These are phyloP conservation scores for Taxawa tesnikishii DNA, from an alignment of 2,329 filamentous ascomycete species.

Conservation along the genomic window DNA sequence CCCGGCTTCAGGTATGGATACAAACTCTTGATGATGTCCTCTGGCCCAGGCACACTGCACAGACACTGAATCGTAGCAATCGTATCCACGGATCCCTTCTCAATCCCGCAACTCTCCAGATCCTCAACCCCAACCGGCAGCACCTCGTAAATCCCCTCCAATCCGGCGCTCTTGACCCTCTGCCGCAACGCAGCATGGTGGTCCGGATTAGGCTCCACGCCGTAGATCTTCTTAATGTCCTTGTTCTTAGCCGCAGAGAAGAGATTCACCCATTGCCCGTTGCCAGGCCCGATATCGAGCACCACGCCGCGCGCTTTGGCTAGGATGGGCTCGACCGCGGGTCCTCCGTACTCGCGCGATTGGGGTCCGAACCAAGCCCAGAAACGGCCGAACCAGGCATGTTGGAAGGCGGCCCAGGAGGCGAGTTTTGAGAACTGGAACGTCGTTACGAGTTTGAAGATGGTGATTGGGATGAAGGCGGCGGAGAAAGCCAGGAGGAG, in stretches of 20 bases:
- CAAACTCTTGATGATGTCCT: slow-evolving; percentile 41
- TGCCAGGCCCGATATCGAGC: slow-evolving; percentile 51
- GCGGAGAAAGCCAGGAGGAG: slow-evolving; percentile 22
- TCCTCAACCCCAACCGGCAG: slow-evolving; percentile 52
- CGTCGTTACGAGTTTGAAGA: slow-evolving; percentile 26
- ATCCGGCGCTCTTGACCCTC: slow-evolving; percentile 38
- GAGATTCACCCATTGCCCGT: slow-evolving; percentile 47
- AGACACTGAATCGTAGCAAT: slow-evolving; percentile 51
- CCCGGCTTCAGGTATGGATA: slow-evolving; percentile 49
- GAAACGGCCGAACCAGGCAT: slow-evolving; percentile 48
- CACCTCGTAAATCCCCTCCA: slow-evolving; percentile 48
- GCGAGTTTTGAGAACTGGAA: slow-evolving; percentile 14
- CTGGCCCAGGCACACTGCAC: slow-evolving; percentile 51
- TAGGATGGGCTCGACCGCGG: slow-evolving; percentile 41
- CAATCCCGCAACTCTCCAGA: slow-evolving; percentile 33
- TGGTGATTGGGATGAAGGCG: slow-evolving; percentile 39
- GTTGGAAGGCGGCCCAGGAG: slow-evolving; percentile 19
- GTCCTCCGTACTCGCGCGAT: slow-evolving; percentile 31
- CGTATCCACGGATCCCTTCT: slow-evolving; percentile 41
- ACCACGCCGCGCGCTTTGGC: slow-evolving; percentile 40
- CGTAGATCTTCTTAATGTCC: slow-evolving; percentile 37
- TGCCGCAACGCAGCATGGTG: slow-evolving; percentile 37
- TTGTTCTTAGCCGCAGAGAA: slow-evolving; percentile 23
- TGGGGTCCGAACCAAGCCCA: slow-evolving; percentile 44
- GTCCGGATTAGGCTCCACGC: slow-evolving; percentile 50